Conservation (phyloP, 2,329 filamentous ascomycete species). For the Colletotrichum orchidophilum region DNA sequence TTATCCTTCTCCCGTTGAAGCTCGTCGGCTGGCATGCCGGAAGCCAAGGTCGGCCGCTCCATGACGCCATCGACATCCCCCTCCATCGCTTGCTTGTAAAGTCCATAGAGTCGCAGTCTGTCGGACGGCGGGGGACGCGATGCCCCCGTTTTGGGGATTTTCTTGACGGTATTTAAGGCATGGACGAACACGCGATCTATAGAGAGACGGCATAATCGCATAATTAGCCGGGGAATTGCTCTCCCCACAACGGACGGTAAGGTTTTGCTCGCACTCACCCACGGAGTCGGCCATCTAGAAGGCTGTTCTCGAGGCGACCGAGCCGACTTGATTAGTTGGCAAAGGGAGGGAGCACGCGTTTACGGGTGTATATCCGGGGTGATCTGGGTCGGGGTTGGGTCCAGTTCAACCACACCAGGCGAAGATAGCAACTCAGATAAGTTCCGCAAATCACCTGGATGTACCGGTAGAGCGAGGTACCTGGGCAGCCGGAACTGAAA, state of each 20-base stretch:
- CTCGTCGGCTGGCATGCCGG: conserved; percentile 60
- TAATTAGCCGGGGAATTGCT: conserved; percentile 33
- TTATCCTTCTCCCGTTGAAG: conserved; percentile 70
- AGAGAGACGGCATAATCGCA: conserved; percentile 25
- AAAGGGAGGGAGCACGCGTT: conserved; percentile 8
- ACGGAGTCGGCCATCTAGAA: conserved; percentile 50
- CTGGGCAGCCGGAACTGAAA: conserved; percentile 16
- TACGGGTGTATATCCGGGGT: conserved; percentile 22
- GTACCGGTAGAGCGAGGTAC: neutral
- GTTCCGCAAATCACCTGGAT: conserved; percentile 14
- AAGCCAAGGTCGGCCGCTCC: conserved; percentile 73
- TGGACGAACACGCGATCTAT: conserved; percentile 98
- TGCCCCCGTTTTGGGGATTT: conserved; percentile 92
- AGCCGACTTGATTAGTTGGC: neutral
- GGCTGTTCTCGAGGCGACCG: conserved; percentile 8
- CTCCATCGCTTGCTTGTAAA: conserved; percentile 99
- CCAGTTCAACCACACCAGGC: conserved; percentile 21
- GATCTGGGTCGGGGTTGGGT: conserved; percentile 19
- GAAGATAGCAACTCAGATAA: conserved; percentile 23
- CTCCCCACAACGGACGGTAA: conserved; percentile 36
- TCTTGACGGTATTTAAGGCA: conserved; percentile 98
- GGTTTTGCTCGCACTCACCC: conserved; percentile 40
- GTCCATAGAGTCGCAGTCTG: conserved; percentile 91
- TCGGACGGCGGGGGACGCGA: conserved; percentile 86
- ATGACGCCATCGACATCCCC: conserved; percentile 95